Conservation (phyloP, 179 eudicot genomes). For the Carnegiea gigantea region DNA sequence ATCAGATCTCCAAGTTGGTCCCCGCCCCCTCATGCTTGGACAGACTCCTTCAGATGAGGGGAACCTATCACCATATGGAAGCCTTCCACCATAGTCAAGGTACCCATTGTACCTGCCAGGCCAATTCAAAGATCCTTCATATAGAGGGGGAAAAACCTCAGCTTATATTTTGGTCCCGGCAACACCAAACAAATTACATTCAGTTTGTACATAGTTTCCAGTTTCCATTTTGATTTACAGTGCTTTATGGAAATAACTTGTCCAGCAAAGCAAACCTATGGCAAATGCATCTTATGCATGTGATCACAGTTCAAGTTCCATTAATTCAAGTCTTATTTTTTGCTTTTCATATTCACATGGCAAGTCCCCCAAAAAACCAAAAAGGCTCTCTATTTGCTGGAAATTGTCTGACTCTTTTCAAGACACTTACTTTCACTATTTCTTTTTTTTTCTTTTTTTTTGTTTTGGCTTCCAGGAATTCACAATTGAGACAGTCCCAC, state of each 20-base stretch:
- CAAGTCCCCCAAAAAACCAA: neutral
- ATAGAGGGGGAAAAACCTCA: conserved; percentile 17
- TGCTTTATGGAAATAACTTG: neutral
- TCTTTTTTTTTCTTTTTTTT: neutral
- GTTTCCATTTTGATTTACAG: neutral
- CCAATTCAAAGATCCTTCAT: conserved; percentile 73
- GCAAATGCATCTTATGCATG: neutral
- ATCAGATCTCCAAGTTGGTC: conserved; percentile 70
- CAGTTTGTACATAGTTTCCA: neutral
- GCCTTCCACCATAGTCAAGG: conserved; percentile 42
- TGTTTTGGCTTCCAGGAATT: neutral
- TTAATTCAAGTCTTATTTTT: neutral
- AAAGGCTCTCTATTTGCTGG: no score
- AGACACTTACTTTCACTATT: neutral
- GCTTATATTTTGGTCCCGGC: neutral
- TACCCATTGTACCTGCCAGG: conserved; percentile 68
- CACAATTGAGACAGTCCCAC: neutral
- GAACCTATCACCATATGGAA: conserved; percentile 62
- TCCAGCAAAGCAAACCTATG: neutral
- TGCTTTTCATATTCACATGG: neutral
- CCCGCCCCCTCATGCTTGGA: conserved; percentile 54
- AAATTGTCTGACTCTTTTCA: neutral
- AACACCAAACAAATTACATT: neutral
- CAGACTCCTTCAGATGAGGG: conserved; percentile 48
- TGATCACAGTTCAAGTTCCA: neutral